Base-by-base conservation (phyloP, 2,329 filamentous ascomycete species). In the Saccharata proteae region DNA sequence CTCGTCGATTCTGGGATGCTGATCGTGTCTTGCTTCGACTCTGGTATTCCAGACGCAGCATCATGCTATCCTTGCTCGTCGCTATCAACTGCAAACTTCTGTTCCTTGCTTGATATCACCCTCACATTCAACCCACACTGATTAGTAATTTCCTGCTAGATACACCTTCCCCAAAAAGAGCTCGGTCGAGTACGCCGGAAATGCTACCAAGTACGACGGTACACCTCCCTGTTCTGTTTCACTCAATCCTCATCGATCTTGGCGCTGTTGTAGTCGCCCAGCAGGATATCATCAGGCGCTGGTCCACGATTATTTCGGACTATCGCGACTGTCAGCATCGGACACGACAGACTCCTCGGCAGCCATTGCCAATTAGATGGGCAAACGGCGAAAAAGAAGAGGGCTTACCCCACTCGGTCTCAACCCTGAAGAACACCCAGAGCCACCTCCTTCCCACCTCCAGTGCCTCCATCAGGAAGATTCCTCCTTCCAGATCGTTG, bases 351-450 rank as follows among this genome's bases (percentile, higher is more conserved):
- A n/a, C 20, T 23, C 10, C 10, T 24, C 15, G 11, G 13, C 19
- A 9, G 8, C 12, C 14, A 13, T 23, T n/a, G n/a, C n/a, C n/a
- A n/a, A n/a, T 11, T 23, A 11, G 15, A 28, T 29, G 30, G 21
- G 17, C 10, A 10, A 16, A 12, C 13, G 10, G 7, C n/a, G n/a
- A n/a, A 15, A 15, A 6, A 31, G 10, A 12, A 15, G 24, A n/a
- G 10, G 16, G 5, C 58, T 74, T 64, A 57, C 83, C 71, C 80
- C 81, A 93, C 62, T 98, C 90, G 14, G 84, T 86, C 64, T 98
- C 90, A 23, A 93, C 77, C 7, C 90, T 73, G 58, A 96, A 83
- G 58, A 94, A 96, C 35, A 94, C 84, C 90, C 90, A 98, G 38
- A 96, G 70, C 85, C 88, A 96, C 35, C 90, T 70, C 28, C 90